Conservation (phyloP, 2,329 filamentous ascomycete genomes). For the Pleomassaria siparia region DNA sequence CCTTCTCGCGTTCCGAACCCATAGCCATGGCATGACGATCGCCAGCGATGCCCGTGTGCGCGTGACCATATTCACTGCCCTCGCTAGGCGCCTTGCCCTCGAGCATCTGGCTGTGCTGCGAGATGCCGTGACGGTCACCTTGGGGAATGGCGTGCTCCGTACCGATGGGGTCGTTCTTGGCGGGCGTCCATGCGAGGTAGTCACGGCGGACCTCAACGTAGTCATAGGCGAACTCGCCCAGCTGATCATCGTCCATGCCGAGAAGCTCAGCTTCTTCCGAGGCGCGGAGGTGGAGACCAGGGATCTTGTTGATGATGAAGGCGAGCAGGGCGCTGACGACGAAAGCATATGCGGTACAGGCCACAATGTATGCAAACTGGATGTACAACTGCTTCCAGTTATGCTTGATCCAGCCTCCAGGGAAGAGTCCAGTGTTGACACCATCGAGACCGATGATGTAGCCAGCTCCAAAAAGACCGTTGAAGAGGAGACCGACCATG, state of each 20-base stretch:
- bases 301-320: slow-evolving; percentile 72
- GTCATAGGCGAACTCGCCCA: slow-evolving; percentile 87
- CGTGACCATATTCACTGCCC: slow-evolving; percentile 42
- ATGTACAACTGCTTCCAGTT: slow-evolving; percentile 76
- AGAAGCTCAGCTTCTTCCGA: slow-evolving; percentile 81
- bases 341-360: slow-evolving; percentile 68
- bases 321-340: slow-evolving; percentile 73
- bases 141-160: slow-evolving; percentile 65
- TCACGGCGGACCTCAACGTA: slow-evolving; percentile 87
- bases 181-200: slow-evolving; percentile 84
- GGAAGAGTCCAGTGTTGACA: slow-evolving; percentile 63
- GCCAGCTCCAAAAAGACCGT: slow-evolving; percentile 73
- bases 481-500: slow-evolving; percentile 77
- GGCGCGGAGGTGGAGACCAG: slow-evolving; percentile 77
- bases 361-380: slow-evolving; percentile 75
- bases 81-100: slow-evolving; percentile 57
- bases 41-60: slow-evolving; percentile 53
- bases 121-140: slow-evolving; percentile 68
- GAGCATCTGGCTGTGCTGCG: slow-evolving; percentile 67
- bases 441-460: slow-evolving; percentile 76
- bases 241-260: slow-evolving; percentile 88
- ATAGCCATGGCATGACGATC: slow-evolving; percentile 56
- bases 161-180: slow-evolving; percentile 64
- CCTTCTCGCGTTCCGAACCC: slow-evolving; percentile 47
- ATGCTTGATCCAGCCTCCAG: slow-evolving; percentile 74